Evolutionary conservation across 2,329 filamentous ascomycete species (phyloP).

Genomic region (Aureobasidium sp.): DNA sequence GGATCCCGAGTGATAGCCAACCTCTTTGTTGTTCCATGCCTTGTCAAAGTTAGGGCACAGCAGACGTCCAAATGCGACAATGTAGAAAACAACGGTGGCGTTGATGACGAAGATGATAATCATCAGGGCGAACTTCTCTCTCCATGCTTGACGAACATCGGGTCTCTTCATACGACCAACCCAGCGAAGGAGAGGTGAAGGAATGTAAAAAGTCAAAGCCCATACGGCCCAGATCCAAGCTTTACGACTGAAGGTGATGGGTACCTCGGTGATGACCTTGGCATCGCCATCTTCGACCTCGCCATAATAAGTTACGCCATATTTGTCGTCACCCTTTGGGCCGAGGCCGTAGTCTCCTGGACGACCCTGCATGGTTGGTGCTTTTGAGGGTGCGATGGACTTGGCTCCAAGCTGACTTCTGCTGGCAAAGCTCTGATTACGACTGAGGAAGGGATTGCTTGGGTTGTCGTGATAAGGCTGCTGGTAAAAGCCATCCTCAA

Average conservation of each 20-base stretch:
- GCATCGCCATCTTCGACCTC: conserved; percentile 68
- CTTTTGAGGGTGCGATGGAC: conserved; percentile 50
- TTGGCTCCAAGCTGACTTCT: conserved; percentile 35
- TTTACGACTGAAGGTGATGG: conserved; percentile 57
- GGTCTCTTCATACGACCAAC: conserved; percentile 94
- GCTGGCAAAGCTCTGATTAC: conserved; percentile 40
- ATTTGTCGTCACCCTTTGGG: conserved; percentile 71
- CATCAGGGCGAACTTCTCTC: conserved; percentile 84
- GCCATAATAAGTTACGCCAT: conserved; percentile 64
- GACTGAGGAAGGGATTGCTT: conserved; percentile 48
- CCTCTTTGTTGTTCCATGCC: conserved; percentile 68
- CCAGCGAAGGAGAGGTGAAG: conserved; percentile 71
- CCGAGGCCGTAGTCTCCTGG: conserved; percentile 86
- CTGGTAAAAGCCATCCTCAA: conserved; percentile 59
- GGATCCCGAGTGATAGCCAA: conserved; percentile 61
- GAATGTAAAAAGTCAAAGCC: conserved; percentile 89
- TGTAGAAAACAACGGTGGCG: conserved; percentile 79
- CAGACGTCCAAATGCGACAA: conserved; percentile 74
- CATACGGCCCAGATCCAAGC: conserved; percentile 78
- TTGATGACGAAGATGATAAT: conserved; percentile 77
- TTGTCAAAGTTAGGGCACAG: conserved; percentile 90
- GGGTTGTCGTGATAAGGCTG: conserved; percentile 40
- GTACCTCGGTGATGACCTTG: conserved; percentile 66
- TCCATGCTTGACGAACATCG: conserved; percentile 94
- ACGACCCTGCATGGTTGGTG: conserved; percentile 48